These are phyloP conservation scores for Agaricus sinodeliciosus DNA, from an alignment of 768 basidiomycete genomes.

Conservation along the genomic window DNA sequence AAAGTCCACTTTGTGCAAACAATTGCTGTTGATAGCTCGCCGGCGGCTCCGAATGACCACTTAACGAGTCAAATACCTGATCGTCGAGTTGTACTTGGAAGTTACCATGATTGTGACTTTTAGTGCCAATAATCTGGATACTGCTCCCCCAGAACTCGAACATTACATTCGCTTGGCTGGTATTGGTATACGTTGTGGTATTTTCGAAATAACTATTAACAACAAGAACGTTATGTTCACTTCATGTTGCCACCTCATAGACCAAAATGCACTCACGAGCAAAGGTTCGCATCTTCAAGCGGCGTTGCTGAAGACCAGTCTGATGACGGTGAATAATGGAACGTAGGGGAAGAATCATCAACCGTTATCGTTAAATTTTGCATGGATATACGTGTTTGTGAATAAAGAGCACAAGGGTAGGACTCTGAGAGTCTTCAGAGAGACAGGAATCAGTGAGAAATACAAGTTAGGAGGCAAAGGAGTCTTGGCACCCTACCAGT, in stretches of 20 bases:
- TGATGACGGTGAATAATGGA: constrained; percentile 18
- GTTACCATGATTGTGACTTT: constrained; percentile 38
- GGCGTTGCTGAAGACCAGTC: constrained; percentile 19
- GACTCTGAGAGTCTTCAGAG: too few species aligned
- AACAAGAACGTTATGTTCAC: neutral
- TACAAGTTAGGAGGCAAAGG: too few species aligned
- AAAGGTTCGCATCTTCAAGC: constrained; percentile 12
- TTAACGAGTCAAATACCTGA: constrained; percentile 17
- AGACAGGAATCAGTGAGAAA: too few species aligned
- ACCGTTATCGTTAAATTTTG: constrained; percentile 24
- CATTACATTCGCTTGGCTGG: constrained; percentile 22
- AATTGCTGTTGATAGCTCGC: constrained; percentile 33
- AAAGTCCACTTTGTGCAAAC: constrained; percentile 28
- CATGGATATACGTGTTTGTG: constrained; percentile 15
- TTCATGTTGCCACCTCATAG: neutral
- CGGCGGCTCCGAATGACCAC: constrained; percentile 21
- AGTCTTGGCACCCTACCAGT: too few species aligned
- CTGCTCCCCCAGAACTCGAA: constrained; percentile 45
- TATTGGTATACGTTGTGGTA: constrained; percentile 34
- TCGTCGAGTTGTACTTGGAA: constrained; percentile 38
- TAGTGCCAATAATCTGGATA: constrained; percentile 44
- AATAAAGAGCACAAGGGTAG: too few species aligned
- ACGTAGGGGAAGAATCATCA: constrained; percentile 27
- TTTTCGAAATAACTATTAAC: constrained; percentile 26
- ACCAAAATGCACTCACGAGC: constrained; percentile 11